These are phyloP conservation scores for Lagenaria siceraria DNA, from an alignment of 306 rosid genomes.

Conservation along the genomic window DNA sequence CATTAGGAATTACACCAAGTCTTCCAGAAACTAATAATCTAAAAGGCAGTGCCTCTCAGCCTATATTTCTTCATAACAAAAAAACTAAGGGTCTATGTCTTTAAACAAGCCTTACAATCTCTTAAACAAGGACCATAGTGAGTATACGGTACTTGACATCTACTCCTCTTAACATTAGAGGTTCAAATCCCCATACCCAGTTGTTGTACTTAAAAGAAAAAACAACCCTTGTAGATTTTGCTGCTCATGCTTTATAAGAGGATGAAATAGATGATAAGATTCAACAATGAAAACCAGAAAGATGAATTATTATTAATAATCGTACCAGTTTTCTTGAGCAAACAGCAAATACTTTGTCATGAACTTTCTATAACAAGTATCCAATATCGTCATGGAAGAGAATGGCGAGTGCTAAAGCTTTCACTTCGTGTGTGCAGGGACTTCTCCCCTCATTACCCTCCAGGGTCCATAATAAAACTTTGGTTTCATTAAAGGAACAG, in stretches of 20 bases:
- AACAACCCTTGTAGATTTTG: background rate
- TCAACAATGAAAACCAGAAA: background rate
- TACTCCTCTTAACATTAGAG: no score
- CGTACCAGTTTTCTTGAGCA: background rate
- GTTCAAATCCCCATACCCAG: no score
- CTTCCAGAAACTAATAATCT: background rate
- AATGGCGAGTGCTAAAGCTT: conserved; percentile 2
- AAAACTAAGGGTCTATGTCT: background rate
- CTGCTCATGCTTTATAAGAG: background rate
- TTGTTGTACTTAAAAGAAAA: no score
- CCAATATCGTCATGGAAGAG: background rate
- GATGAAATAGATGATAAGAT: background rate
- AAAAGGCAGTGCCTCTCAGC: background rate
- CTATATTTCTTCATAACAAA: background rate
- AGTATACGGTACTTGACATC: no score
- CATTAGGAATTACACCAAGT: background rate
- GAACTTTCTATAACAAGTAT: background rate
- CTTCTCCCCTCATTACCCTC: conserved; percentile 54
- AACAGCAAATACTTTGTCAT: background rate
- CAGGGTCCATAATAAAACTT: conserved; percentile 68
- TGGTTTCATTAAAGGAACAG: conserved; percentile 71
- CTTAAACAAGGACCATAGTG: no score
- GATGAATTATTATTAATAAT: background rate
- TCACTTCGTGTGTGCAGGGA: conserved; percentile 17
- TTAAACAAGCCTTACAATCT: background rate